Percentiles rank a stretch among this genome's conserved stretches.
phyloP scores from a whole-genome alignment of 371 early-diverging fungal genomes.

The Parasitella parasitica region DNA sequence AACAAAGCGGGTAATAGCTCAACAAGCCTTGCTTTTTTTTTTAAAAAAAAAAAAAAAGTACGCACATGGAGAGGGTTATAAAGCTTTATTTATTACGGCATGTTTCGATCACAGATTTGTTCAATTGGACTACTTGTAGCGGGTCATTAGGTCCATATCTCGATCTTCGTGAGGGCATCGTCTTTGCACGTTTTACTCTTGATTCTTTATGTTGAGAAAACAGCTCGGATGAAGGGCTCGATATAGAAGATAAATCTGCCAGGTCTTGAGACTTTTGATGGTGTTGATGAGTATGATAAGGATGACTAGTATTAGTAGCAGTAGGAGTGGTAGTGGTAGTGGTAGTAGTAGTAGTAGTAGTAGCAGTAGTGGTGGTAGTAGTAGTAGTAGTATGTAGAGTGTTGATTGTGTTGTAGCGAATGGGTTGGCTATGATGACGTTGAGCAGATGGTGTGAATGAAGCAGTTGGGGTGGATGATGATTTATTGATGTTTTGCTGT shows the following conservation, averaged over 20 bases:
- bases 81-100: slow-evolving; percentile 13
- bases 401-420: background rate
- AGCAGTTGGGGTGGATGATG: background rate
- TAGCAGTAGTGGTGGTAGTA: background rate
- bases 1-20: background rate
- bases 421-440: background rate
- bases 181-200: slow-evolving; percentile 22
- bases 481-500: background rate
- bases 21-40: background rate
- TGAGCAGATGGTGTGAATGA: background rate
- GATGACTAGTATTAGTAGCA: background rate
- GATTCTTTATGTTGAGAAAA: slow-evolving; percentile 5
- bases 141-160: slow-evolving; percentile 28
- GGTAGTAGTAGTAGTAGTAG: background rate
- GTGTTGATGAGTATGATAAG: slow-evolving; percentile 1
- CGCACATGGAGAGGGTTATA: background rate
- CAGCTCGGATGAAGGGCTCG: slow-evolving; percentile 4
- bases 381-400: background rate
- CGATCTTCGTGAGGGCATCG: slow-evolving; percentile 30
- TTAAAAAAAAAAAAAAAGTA: background rate
- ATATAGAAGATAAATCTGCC: background rate
- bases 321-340: background rate
- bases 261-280: too few species aligned
- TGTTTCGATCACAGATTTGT: slow-evolving; percentile 18
- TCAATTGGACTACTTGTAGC: slow-evolving; percentile 34